Conservation (phyloP, 257 asterid species). For the Jasminum sambac region DNA sequence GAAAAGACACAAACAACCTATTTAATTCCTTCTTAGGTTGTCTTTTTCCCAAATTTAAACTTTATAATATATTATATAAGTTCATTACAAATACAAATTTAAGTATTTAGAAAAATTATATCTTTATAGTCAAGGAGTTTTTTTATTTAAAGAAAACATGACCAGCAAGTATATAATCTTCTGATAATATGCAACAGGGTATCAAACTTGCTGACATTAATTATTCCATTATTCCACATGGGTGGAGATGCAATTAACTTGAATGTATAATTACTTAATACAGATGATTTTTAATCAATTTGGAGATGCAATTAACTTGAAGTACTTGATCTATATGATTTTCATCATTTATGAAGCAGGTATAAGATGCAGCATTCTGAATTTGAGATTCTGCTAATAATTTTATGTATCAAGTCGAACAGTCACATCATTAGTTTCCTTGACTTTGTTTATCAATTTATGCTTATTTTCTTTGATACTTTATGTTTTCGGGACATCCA, state of each 20-base stretch:
- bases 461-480: no score
- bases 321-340: no score
- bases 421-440: slow-evolving; percentile 1
- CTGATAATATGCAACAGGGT: background rate
- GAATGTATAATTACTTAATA: background rate
- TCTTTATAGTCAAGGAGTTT: background rate
- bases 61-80: background rate
- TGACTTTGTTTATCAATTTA: no score
- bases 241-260: background rate
- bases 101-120: background rate
- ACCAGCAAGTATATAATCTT: background rate
- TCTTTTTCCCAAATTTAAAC: background rate
- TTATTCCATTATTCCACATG: background rate
- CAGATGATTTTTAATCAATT: no score
- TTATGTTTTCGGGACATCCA: no score
- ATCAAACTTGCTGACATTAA: background rate
- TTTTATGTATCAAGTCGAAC: background rate
- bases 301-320: background rate
- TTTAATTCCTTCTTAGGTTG: background rate
- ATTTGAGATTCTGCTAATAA: background rate
- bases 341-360: background rate
- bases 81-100: background rate
- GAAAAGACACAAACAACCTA: background rate
- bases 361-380: background rate
- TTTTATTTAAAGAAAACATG: background rate